Base-by-base conservation (phyloP, 768 basidiomycete species). In the Calocybe indica region DNA sequence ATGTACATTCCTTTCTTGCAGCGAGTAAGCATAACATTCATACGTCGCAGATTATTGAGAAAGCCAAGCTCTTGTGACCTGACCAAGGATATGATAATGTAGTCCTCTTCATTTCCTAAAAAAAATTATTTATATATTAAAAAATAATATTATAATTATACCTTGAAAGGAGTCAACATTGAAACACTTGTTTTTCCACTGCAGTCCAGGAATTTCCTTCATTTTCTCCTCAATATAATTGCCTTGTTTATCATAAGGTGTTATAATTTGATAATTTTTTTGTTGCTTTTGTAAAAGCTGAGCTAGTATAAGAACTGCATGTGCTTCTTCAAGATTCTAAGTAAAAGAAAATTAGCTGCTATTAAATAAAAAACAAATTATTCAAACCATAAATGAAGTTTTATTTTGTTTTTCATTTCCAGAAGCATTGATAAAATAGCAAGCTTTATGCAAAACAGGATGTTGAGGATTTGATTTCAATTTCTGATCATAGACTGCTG, bases 161-260 rank as follows among this genome's bases (percentile, higher is more conserved):
- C 88, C 88, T 79, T 90, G 88, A 52, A 90, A 90, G 7, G 87
- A 84, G 60, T 91, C 88, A 49, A 91, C 85, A 76, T 85, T 90
- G 62, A 88, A 91, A 56, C 82, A 83, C 47, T 76, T 89, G 55
- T 91, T 76, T 32, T 72, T 66, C 83, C 83, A 88, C 2, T 67
- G 48, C 1, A 92, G 62, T 0, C 68, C 73, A 44, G 70, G 63
- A 42, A 52, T 60, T 1, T 58, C 50, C 51, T 80, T 74, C 57
- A 92, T 73, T 12, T 59, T 59, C 5, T 66, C 58, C 62, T 90
- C 85, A 60, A 92, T 74, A 3, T 62, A 44, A 42, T 60, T 72
- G 9, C 85, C 72, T 59, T 92, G 89, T 6, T 72, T 79, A 61
- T 86, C 86, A 72, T 92, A 92, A 0, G 89, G 89, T 7, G 86